Evolutionary conservation across 2,329 filamentous ascomycete genomes (phyloP).

Genomic region (Hypoxylon sp.): DNA sequence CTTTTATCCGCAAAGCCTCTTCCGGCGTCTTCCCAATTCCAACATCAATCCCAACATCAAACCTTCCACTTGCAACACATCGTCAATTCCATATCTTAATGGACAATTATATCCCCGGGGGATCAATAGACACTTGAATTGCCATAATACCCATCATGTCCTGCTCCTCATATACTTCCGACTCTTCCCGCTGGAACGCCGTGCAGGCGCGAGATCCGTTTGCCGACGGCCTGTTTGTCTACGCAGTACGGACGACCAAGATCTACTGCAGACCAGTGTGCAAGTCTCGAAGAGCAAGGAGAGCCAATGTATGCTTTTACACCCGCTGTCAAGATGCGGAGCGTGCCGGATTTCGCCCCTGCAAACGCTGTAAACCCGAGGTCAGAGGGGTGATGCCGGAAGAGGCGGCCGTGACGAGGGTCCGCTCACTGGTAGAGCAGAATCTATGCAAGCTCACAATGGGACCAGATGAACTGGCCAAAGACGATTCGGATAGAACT

Average conservation of each 20-base stretch:
- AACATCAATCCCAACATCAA: background rate
- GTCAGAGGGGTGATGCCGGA: conserved; percentile 28
- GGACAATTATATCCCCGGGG: background rate
- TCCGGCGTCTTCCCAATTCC: background rate
- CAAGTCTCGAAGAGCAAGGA: conserved; percentile 30
- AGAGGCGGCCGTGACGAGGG: conserved; percentile 26
- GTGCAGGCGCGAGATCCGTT: conserved; percentile 28
- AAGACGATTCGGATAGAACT: conserved; percentile 15
- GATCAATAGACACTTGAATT: background rate
- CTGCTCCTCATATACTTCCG: conserved; percentile 17
- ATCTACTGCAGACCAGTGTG: conserved; percentile 33
- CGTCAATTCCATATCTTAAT: conserved; percentile 1
- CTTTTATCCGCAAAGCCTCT: background rate
- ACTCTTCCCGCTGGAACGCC: conserved; percentile 32
- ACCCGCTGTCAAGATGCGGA: conserved; percentile 25
- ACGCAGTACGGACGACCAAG: conserved; percentile 32
- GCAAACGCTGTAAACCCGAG: conserved; percentile 33
- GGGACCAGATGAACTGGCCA: conserved; percentile 9
- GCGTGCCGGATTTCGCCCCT: conserved; percentile 26
- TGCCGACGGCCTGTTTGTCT: conserved; percentile 29
- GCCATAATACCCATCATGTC: conserved; percentile 15
- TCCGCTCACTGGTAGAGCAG: conserved; percentile 25
- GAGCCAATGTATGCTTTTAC: conserved; percentile 30
- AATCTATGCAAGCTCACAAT: conserved; percentile 18
- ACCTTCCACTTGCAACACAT: background rate